These are phyloP conservation scores for Zalaria sp. DNA, from an alignment of 2,329 filamentous ascomycete species.

Conservation along the genomic window DNA sequence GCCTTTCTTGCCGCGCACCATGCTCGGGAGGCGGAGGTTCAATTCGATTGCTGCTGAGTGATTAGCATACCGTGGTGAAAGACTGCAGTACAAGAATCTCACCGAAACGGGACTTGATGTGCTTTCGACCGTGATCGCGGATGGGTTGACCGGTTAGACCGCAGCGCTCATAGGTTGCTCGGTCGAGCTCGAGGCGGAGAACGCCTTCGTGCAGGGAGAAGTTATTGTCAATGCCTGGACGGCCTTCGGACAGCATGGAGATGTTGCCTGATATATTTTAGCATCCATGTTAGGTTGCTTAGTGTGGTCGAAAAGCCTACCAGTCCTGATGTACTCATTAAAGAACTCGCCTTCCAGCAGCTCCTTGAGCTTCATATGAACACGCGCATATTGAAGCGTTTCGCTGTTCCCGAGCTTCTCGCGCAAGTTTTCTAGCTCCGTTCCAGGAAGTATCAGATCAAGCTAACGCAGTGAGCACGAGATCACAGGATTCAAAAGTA, in stretches of 20 bases:
- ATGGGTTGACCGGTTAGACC: conserved; percentile 63
- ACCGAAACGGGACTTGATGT: conserved; percentile 63
- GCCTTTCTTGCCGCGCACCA: conserved; percentile 70
- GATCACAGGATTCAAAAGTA: neutral
- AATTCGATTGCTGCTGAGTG: conserved; percentile 51
- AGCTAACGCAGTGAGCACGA: neutral
- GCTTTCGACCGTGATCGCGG: conserved; percentile 42
- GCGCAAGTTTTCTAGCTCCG: neutral
- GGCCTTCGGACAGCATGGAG: conserved; percentile 71
- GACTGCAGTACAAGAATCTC: conserved; percentile 12
- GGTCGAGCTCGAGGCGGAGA: conserved; percentile 64
- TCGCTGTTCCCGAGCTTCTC: neutral
- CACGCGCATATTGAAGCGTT: conserved; percentile 43
- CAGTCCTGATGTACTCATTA: conserved; percentile 68
- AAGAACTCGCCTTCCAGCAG: conserved; percentile 66
- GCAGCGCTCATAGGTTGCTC: conserved; percentile 66
- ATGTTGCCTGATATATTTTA: conserved; percentile 46
- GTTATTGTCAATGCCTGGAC: conserved; percentile 53
- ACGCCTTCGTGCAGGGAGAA: conserved; percentile 60
- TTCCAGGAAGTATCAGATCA: neutral
- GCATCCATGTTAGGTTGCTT: neutral
- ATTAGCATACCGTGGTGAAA: neutral
- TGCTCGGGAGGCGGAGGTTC: conserved; percentile 58
- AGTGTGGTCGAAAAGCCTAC: conserved; percentile 26
- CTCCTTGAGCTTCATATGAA: conserved; percentile 59